Conservation (phyloP, 2,329 filamentous ascomycete genomes). For the Diaporthe batatas region DNA sequence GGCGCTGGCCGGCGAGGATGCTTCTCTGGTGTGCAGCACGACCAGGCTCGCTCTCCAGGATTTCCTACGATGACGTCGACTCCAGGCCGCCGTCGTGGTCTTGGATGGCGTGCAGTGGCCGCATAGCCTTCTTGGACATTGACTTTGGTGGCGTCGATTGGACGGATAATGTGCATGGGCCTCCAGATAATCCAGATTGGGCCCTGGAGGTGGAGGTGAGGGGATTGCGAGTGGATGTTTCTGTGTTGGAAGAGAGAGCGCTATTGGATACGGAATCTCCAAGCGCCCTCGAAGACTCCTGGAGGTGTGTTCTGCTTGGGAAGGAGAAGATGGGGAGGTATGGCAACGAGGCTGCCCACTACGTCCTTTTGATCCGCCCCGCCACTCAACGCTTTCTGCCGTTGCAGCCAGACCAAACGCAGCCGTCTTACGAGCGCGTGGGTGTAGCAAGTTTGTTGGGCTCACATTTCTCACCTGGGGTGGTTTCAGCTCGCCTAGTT, state of each 20-base stretch:
- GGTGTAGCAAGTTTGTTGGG: not conserved
- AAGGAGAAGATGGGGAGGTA: not conserved
- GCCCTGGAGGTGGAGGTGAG: not conserved
- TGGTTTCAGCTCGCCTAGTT: too few relatives aligned
- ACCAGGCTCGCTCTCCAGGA: not conserved
- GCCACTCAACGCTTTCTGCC: too few relatives aligned
- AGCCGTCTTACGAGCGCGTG: not conserved
- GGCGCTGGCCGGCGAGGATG: not conserved
- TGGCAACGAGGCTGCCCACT: not conserved
- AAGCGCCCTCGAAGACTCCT: not conserved
- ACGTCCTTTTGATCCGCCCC: slow-evolving; percentile 1
- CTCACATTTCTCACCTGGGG: not conserved
- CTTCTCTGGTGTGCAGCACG: not conserved
- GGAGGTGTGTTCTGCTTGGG: not conserved
- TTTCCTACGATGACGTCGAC: not conserved
- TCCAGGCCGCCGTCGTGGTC: not conserved
- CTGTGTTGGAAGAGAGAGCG: not conserved
- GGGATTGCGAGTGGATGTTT: not conserved
- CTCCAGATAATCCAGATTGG: not conserved
- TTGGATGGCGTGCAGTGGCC: not conserved
- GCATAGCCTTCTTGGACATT: not conserved
- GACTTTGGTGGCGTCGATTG: not conserved
- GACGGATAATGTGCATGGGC: not conserved
- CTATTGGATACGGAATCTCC: not conserved
- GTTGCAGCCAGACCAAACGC: not conserved